phyloP scores from a whole-genome alignment of 805 yeast species.

The Sugiyamaella chiloensis region DNA sequence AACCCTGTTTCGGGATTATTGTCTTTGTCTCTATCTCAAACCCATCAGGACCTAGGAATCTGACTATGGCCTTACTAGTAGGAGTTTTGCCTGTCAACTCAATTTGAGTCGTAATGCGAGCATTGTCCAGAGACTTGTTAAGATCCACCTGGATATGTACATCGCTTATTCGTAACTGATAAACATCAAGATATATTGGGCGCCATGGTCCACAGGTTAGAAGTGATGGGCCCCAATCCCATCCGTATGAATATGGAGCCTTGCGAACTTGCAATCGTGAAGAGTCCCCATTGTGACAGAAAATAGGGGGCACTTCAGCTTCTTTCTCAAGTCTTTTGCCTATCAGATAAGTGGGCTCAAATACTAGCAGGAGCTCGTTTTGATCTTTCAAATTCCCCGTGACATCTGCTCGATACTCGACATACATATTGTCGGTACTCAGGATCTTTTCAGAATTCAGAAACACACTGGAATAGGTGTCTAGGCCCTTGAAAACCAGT shows the following conservation, averaged over 20 bases:
- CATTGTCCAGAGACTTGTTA: background rate
- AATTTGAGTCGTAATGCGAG: background rate
- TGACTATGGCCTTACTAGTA: background rate
- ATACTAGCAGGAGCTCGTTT: conserved; percentile 11
- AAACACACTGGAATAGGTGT: conserved; percentile 40
- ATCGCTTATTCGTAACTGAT: conserved; percentile 9
- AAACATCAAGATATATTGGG: conserved; percentile 35
- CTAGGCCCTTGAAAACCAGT: conserved; percentile 43
- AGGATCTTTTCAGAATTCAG: conserved; percentile 38
- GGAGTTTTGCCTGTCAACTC: background rate
- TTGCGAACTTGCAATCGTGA: conserved; percentile 44
- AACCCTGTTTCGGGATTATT: background rate
- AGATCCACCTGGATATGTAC: background rate
- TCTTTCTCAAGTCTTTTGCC: conserved; percentile 8
- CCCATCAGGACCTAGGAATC: background rate
- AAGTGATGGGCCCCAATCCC: conserved; percentile 54
- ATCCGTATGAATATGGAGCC: conserved; percentile 54
- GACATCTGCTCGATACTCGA: conserved; percentile 34
- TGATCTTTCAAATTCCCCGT: conserved; percentile 1
- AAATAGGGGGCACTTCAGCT: conserved; percentile 9
- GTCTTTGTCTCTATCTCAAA: background rate
- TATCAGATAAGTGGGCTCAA: conserved; percentile 11
- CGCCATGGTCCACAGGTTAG: conserved; percentile 46
- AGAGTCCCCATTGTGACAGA: conserved; percentile 42
- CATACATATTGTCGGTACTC: conserved; percentile 43